Conservation (phyloP, 2,329 filamentous ascomycete genomes). For the Alternaria metachromatica region DNA sequence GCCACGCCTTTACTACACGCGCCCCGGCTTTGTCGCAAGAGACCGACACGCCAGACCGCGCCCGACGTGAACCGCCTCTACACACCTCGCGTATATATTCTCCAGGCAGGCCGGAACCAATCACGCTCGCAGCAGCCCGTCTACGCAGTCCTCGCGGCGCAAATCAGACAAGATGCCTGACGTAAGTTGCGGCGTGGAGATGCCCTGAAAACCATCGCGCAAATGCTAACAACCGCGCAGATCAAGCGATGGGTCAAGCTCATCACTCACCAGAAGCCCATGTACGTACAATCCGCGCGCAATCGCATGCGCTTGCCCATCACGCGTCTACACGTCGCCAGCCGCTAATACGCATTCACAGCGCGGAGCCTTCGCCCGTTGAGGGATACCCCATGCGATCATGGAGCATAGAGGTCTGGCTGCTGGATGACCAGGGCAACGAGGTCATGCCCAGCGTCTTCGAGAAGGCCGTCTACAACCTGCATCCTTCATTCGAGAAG, state of each 20-base stretch:
- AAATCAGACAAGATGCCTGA: slow-evolving; percentile 52
- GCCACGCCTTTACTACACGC: slow-evolving; percentile 25
- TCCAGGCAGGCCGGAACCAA: neutral
- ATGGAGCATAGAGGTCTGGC: slow-evolving; percentile 87
- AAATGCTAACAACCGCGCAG: slow-evolving; percentile 50
- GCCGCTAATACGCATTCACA: slow-evolving; percentile 48
- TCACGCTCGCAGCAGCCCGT: neutral
- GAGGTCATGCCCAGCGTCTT: slow-evolving; percentile 84
- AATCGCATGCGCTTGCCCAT: slow-evolving; percentile 17
- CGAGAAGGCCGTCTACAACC: slow-evolving; percentile 88
- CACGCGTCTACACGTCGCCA: slow-evolving; percentile 16
- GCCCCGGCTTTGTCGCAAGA: slow-evolving; percentile 16
- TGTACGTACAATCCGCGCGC: slow-evolving; percentile 65
- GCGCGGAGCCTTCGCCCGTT: slow-evolving; percentile 79
- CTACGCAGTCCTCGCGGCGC: slow-evolving; percentile 7
- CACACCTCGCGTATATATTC: neutral
- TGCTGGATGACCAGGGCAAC: slow-evolving; percentile 86
- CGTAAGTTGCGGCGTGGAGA: slow-evolving; percentile 40
- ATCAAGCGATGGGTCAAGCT: slow-evolving; percentile 89
- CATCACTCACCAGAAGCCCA: slow-evolving; percentile 87
- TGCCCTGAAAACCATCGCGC: neutral
- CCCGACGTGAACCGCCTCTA: neutral
- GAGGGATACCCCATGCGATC: slow-evolving; percentile 90
- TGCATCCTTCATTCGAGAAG: slow-evolving; percentile 92
- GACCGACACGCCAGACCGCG: neutral